phyloP scores from a whole-genome alignment of 192 early-diverging fungal genomes.

The Rhizophlyctis rosea region DNA sequence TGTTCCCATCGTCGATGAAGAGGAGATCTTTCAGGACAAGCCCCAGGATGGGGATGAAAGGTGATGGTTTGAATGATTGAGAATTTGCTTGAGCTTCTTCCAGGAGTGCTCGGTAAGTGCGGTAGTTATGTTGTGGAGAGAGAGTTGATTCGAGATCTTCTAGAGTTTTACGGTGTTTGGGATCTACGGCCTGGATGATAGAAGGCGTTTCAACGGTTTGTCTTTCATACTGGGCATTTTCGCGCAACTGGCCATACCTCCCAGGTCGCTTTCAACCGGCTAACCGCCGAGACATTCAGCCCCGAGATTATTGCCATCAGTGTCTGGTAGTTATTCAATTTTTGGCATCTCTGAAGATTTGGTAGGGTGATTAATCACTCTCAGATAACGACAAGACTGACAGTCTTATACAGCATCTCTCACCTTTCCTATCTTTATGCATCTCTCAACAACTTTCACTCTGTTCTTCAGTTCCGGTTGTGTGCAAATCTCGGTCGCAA shows the following conservation, averaged over 20 bases:
- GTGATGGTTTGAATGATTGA: no score
- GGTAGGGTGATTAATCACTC: no score
- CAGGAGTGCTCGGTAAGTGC: conserved; percentile 8
- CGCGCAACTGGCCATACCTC: conserved; percentile 12
- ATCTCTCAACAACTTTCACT: conserved; percentile 32
- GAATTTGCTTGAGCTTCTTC: conserved; percentile 13
- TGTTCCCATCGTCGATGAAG: conserved; percentile 74
- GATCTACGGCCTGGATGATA: conserved; percentile 17
- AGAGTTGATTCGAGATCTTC: conserved; percentile 15
- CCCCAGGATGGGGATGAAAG: conserved; percentile 18
- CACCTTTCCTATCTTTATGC: conserved; percentile 44
- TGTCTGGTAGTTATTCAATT: conserved; percentile 55
- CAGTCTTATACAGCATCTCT: no score
- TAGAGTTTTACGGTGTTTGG: conserved; percentile 24
- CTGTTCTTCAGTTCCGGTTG: conserved; percentile 31
- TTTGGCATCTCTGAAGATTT: conserved; percentile 27
- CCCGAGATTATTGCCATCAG: conserved; percentile 65
- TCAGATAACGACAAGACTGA: no score
- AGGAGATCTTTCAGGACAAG: conserved; percentile 64
- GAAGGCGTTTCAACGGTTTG: no score
- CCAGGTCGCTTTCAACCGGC: conserved; percentile 58
- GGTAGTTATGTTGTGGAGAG: conserved; percentile 19
- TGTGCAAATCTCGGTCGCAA: conserved; percentile 38
- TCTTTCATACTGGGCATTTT: no score
- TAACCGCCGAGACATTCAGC: conserved; percentile 56